Conservation (phyloP, 345 rosid species). For the Brassica cretica region DNA sequence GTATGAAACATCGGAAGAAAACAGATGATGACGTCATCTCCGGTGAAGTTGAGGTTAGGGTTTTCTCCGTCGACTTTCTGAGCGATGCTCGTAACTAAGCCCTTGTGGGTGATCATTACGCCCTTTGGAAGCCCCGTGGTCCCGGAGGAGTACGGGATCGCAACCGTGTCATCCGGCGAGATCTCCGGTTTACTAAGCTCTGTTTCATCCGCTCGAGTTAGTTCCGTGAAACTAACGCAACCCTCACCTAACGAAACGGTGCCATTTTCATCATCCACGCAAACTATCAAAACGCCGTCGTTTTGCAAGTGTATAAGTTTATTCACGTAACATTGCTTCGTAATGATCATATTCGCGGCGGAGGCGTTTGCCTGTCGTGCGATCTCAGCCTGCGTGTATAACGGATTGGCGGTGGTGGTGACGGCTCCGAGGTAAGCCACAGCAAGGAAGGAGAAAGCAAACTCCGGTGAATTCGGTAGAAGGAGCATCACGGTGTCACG, state of each 20-base stretch:
- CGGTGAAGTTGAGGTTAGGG: constrained; percentile 53
- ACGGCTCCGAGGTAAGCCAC: background rate
- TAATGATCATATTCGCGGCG: background rate
- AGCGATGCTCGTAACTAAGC: constrained; percentile 32
- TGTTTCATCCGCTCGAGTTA: constrained; percentile 30
- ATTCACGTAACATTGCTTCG: background rate
- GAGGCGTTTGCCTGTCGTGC: background rate
- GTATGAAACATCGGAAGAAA: constrained; percentile 53
- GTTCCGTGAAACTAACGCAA: constrained; percentile 55
- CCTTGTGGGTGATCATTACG: too few relatives aligned
- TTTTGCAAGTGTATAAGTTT: background rate
- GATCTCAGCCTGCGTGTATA: background rate
- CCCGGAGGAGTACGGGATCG: constrained; percentile 87
- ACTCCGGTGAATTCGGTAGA: background rate
- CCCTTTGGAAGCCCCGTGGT: constrained; percentile 95
- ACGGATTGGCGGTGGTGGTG: background rate
- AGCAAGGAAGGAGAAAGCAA: background rate
- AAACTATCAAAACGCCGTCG: background rate
- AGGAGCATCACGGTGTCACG: background rate
- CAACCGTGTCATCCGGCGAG: constrained; percentile 68
- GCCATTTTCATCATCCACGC: background rate
- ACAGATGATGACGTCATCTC: constrained; percentile 47
- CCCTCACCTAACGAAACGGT: constrained; percentile 33
- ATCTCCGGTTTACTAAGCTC: constrained; percentile 43
- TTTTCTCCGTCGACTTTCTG: constrained; percentile 96